These are phyloP conservation scores for Schizophyllum commune DNA, from an alignment of 1,284 basidiomycete species.

Conservation along the genomic window DNA sequence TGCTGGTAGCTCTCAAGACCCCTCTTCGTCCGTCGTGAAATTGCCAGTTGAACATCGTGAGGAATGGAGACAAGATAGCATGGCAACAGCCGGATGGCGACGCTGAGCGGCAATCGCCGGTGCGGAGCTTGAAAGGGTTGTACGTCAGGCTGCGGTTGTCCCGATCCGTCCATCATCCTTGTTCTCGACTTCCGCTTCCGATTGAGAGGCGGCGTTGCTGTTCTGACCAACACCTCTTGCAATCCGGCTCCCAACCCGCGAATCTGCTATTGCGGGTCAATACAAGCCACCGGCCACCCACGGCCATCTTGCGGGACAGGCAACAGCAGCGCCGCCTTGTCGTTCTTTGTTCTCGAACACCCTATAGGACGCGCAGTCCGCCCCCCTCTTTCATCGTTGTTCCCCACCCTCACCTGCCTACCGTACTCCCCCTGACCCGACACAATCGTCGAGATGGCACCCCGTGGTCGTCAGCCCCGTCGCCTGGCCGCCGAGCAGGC, in stretches of 20 bases:
- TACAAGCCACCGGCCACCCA: background rate
- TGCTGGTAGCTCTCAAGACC: no score
- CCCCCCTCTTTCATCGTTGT: background rate
- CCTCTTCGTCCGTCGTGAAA: no score
- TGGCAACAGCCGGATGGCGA: no score
- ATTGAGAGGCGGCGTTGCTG: background rate
- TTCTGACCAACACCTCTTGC: background rate
- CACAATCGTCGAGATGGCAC: background rate
- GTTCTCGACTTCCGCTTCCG: background rate
- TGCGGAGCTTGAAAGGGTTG: background rate
- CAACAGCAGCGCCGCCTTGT: background rate
- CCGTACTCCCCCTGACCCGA: background rate
- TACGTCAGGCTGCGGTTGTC: background rate
- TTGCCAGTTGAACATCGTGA: no score
- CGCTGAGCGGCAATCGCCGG: background rate
- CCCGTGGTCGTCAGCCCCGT: background rate
- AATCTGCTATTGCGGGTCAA: background rate
- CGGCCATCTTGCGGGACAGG: background rate
- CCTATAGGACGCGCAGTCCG: background rate
- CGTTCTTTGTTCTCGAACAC: background rate
- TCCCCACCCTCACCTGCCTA: background rate
- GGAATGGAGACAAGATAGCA: no score
- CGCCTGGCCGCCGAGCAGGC: background rate
- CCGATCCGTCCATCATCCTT: background rate
- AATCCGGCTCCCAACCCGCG: background rate